Percentiles rank a stretch among this genome's conserved stretches.
These are phyloP conservation scores for Paraphoma chrysanthemicola DNA, from an alignment of 2,329 filamentous ascomycete genomes.

Conservation along the genomic window DNA sequence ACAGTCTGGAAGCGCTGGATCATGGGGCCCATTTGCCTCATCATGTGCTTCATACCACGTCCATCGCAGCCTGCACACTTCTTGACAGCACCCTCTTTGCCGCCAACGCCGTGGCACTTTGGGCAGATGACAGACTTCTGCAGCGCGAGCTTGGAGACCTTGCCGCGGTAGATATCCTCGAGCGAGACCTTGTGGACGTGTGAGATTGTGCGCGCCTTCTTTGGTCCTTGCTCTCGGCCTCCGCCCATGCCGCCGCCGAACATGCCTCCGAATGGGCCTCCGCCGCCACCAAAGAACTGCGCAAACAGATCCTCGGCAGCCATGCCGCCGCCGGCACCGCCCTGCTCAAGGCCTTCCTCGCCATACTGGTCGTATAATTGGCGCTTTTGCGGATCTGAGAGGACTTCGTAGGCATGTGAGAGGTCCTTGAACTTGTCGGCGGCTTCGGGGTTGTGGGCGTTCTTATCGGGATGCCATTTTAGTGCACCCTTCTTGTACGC, in stretches of 20 bases:
- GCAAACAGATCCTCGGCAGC: constrained; percentile 95
- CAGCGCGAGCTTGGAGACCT: constrained; percentile 94
- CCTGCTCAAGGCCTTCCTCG: constrained; percentile 89
- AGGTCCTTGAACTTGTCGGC: constrained; percentile 99
- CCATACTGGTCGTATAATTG: constrained; percentile 95
- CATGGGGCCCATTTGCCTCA: constrained; percentile 99
- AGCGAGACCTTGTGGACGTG: constrained; percentile 98
- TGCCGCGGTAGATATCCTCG: constrained; percentile 97
- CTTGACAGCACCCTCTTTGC: constrained; percentile 97
- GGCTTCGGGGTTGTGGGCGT: constrained; percentile 88
- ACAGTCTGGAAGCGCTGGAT: constrained; percentile 99
- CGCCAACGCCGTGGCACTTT: constrained; percentile 91
- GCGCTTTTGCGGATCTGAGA: constrained; percentile 92
- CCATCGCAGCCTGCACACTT: constrained; percentile 91
- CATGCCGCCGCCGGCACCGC: constrained; percentile 84
- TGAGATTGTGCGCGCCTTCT: constrained; percentile 93
- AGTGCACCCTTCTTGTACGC: constrained; percentile 84
- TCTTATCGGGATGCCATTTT: constrained; percentile 94
- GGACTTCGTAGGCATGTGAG: constrained; percentile 92
- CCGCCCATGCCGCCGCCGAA: constrained; percentile 64
- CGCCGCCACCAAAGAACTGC: constrained; percentile 85
- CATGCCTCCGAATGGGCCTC: constrained; percentile 71
- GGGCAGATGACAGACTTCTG: constrained; percentile 98
- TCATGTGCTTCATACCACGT: constrained; percentile 99
- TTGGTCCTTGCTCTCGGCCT: constrained; percentile 80